Conservation (phyloP, 352 stramenopile species). For the Phytophthora hybrid region DNA sequence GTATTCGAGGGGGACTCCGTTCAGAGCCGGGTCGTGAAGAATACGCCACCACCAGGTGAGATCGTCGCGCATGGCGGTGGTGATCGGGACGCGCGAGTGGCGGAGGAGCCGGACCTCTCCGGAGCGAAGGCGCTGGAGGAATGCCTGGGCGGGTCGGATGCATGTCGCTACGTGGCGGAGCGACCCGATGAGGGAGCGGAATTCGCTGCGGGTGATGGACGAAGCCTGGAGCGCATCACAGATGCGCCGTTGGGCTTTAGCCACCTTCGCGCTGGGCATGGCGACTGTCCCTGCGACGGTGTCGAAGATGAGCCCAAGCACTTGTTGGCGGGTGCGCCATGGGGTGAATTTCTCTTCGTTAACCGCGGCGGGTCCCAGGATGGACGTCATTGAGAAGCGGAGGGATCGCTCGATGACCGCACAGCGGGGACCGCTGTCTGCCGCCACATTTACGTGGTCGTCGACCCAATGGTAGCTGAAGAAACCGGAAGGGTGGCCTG, state of each 20-base stretch:
- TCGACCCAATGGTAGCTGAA: constrained; percentile 39
- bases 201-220: too few relatives aligned
- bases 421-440: neutral
- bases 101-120: neutral
- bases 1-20: neutral
- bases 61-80: neutral
- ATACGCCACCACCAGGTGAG: constrained; percentile 5
- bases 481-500: constrained; percentile 10
- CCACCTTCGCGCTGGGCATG: constrained; percentile 8
- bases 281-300: constrained; percentile 3
- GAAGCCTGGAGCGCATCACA: too few relatives aligned
- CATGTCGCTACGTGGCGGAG: constrained; percentile 6
- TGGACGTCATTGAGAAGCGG: constrained; percentile 16
- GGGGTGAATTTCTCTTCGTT: constrained; percentile 34
- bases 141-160: neutral
- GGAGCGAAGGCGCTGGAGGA: constrained; percentile 3
- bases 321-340: constrained; percentile 17
- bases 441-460: constrained; percentile 30
- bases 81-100: neutral
- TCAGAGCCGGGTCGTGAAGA: neutral
- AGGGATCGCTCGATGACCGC: constrained; percentile 12
- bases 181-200: neutral
- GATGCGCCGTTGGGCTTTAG: neutral
- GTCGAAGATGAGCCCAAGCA: constrained; percentile 24
- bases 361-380: constrained; percentile 15